phyloP scores from a whole-genome alignment of 2,329 filamentous ascomycete genomes.

The Chrysosporium queenslandicum region DNA sequence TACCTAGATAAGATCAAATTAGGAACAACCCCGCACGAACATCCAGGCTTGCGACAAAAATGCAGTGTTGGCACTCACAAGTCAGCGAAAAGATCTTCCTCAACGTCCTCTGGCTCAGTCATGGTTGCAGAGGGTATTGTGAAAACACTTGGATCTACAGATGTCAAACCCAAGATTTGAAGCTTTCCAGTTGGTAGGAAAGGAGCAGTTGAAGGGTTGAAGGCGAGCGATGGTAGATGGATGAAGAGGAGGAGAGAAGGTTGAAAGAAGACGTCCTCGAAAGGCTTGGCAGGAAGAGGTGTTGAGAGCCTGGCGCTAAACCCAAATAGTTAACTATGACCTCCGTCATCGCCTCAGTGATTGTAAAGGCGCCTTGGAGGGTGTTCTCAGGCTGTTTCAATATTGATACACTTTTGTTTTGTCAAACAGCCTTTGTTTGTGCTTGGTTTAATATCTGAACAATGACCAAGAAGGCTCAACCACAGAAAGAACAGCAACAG shows the following conservation, averaged over 20 bases:
- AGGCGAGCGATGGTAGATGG: background rate
- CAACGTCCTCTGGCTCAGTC: slow-evolving; percentile 71
- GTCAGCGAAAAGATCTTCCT: slow-evolving; percentile 93
- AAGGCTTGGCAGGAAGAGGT: slow-evolving; percentile 7
- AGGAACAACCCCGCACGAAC: background rate
- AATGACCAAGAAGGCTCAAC: slow-evolving; percentile 36
- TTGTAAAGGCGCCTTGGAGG: background rate
- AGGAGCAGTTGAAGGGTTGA: background rate
- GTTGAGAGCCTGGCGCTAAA: slow-evolving; percentile 11
- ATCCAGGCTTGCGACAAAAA: background rate
- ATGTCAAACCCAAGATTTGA: background rate
- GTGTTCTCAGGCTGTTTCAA: background rate
- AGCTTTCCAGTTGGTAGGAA: background rate
- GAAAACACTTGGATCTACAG: background rate
- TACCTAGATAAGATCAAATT: slow-evolving; percentile 42
- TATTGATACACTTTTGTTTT: background rate
- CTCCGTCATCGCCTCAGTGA: background rate
- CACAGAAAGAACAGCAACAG: slow-evolving; percentile 11
- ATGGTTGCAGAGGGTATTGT: slow-evolving; percentile 40
- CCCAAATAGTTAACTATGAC: slow-evolving; percentile 12
- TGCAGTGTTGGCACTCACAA: slow-evolving; percentile 53
- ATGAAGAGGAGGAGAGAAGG: slow-evolving; percentile 8
- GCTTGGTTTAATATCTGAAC: background rate
- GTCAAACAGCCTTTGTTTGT: background rate
- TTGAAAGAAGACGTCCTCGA: background rate